These are phyloP conservation scores for Cryoendolithus antarcticus DNA, from an alignment of 2,329 filamentous ascomycete genomes.

Conservation along the genomic window DNA sequence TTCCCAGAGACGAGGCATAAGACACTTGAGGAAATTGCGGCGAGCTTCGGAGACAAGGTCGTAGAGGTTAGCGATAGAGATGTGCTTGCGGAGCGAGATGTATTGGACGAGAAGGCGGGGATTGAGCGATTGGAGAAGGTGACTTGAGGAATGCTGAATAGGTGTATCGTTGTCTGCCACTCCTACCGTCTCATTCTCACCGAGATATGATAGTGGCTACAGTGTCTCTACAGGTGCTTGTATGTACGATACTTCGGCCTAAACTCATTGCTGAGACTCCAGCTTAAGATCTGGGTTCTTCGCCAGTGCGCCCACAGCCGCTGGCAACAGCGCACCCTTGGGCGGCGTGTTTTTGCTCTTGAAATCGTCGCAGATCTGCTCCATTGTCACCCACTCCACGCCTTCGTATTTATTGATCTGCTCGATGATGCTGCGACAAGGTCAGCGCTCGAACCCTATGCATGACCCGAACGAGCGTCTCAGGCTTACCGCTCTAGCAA, in stretches of 20 bases:
- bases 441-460: neutral
- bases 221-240: no score
- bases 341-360: constrained; percentile 49
- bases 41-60: constrained; percentile 22
- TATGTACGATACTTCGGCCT: no score
- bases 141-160: no score
- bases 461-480: no score
- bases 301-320: constrained; percentile 40
- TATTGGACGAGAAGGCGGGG: constrained; percentile 14
- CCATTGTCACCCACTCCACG: constrained; percentile 50
- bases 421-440: constrained; percentile 45
- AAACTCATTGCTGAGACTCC: constrained; percentile 16
- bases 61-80: constrained; percentile 17
- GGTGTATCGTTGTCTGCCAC: no score
- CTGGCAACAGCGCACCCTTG: constrained; percentile 47
- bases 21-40: constrained; percentile 20
- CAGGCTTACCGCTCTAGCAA: constrained; percentile 53
- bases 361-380: constrained; percentile 58
- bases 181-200: no score
- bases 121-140: no score
- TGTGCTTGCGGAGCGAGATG: constrained; percentile 10
- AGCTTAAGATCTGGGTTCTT: constrained; percentile 26
- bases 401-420: constrained; percentile 53
- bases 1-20: constrained; percentile 33
- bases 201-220: no score